Evolutionary conservation across 192 early-diverging fungal genomes (phyloP).

Genomic region (Lobulomyces angularis): DNA sequence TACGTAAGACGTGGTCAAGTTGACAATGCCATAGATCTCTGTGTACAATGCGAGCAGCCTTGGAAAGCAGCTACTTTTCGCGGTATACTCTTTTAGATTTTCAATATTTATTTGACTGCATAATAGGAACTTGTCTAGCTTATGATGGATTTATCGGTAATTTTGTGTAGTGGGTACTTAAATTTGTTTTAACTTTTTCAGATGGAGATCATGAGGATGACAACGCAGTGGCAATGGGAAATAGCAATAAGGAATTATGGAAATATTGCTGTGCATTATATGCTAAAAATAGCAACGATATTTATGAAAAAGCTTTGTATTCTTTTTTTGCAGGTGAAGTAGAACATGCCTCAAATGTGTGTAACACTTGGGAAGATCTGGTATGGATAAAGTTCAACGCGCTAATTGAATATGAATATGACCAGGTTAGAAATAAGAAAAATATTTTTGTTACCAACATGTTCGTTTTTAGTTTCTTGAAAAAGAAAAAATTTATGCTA

Average conservation of each 20-base stretch:
- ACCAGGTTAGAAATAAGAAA: conserved; percentile 24
- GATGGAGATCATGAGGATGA: conserved; percentile 28
- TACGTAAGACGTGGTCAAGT: conserved; percentile 64
- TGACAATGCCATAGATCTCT: conserved; percentile 55
- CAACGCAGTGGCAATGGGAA: conserved; percentile 25
- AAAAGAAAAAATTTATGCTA: conserved; percentile 7
- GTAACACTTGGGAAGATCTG: conserved; percentile 76
- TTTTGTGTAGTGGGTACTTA: background rate
- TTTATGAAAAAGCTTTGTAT: conserved; percentile 69
- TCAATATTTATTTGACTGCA: conserved; percentile 28
- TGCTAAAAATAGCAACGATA: conserved; percentile 37
- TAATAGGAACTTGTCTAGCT: background rate
- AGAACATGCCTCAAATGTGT: conserved; percentile 54
- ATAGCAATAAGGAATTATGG: conserved; percentile 55
- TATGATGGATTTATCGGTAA: background rate
- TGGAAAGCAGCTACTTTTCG: conserved; percentile 71
- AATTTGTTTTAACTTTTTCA: conserved; percentile 21
- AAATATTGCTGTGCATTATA: conserved; percentile 45
- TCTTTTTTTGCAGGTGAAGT: conserved; percentile 61
- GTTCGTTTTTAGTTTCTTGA: background rate
- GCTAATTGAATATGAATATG: conserved; percentile 50
- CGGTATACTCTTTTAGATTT: conserved; percentile 47
- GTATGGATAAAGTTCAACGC: conserved; percentile 72
- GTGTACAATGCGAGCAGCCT: conserved; percentile 55
- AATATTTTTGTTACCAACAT: conserved; percentile 17